Percentiles rank a stretch among this genome's conserved stretches.
phyloP scores from a whole-genome alignment of 1,284 basidiomycete species.

The Sporisorium graminicola region DNA sequence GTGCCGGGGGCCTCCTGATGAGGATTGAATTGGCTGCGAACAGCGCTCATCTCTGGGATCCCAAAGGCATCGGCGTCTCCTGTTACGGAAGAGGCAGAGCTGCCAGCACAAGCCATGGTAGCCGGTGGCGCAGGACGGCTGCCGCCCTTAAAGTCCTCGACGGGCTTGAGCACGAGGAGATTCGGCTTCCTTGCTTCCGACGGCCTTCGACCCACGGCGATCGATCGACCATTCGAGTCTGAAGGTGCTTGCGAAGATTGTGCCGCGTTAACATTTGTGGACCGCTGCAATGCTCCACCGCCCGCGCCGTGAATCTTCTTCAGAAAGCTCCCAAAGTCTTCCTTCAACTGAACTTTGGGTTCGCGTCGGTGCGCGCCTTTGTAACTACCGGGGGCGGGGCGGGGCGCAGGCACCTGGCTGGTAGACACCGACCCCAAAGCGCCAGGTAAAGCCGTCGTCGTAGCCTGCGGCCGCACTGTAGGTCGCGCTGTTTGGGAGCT shows the following conservation, averaged over 20 bases:
- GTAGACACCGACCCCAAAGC: neutral
- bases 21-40: conserved; percentile 30
- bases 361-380: conserved; percentile 40
- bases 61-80: conserved; percentile 24
- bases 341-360: conserved; percentile 28
- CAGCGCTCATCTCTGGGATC: conserved; percentile 44
- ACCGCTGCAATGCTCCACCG: neutral
- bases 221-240: conserved; percentile 12
- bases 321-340: conserved; percentile 27
- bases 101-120: neutral
- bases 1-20: conserved; percentile 27
- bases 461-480: neutral
- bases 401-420: conserved; percentile 5
- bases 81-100: conserved; percentile 28
- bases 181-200: conserved; percentile 29
- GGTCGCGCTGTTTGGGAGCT: conserved; percentile 1
- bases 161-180: conserved; percentile 27
- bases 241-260: conserved; percentile 15
- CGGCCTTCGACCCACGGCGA: conserved; percentile 14
- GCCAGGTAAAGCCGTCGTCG: neutral
- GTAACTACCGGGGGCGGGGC: conserved; percentile 36
- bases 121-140: conserved; percentile 16
- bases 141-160: conserved; percentile 33
- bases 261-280: neutral
- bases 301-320: conserved; percentile 8